Base-by-base conservation (phyloP, 2,329 filamentous ascomycete genomes). In the Diplodia intermedia region DNA sequence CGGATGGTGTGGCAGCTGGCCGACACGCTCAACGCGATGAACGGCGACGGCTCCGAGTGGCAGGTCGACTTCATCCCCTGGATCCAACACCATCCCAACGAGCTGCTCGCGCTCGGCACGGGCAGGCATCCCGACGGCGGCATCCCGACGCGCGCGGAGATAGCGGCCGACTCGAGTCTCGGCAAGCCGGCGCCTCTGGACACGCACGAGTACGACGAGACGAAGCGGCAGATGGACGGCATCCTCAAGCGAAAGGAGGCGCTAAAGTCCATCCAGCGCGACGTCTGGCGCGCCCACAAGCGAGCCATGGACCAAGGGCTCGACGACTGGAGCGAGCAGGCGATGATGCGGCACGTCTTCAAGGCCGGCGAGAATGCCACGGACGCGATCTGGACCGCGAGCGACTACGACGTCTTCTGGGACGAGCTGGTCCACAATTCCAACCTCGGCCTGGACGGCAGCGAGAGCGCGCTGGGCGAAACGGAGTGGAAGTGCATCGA, bases 381-480 rank as follows among this genome's bases (percentile, higher is more conserved):
- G 5, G 61, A 65, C n/a, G 49, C 61, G 2, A 65, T 65, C 49
- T 65, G 61, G 61, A 65, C 61, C 3, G 61, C 61, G 8, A 23
- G n/a, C 18, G 61, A 65, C 61, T 65, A 65, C 47, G 49, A 65
- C 61, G 61, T 65, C 1, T 65, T 65, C 33, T 65, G 61, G 61
- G 61, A 65, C 15, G 61, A 65, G 49, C 29, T 65, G 47, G 31
- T 38, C 12, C 61, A 65, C 61, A 65, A 65, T 33, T 65, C 61
- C 49, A 65, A 65, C 33, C 61, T 65, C 31, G 61, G n/a, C 2
- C 23, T 40, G 49, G 61, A 65, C 9, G 61, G 61, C 1, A n/a
- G 61, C 31, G 14, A 26, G n/a, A 43, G 23, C 20, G 47, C 61
- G 6, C 8, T 65, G 3, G 61, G n/a, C 2, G 23, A 53, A 4